Evolutionary conservation across 805 yeast genomes (phyloP).

Genomic region (Kockiozyma suomiensis): DNA sequence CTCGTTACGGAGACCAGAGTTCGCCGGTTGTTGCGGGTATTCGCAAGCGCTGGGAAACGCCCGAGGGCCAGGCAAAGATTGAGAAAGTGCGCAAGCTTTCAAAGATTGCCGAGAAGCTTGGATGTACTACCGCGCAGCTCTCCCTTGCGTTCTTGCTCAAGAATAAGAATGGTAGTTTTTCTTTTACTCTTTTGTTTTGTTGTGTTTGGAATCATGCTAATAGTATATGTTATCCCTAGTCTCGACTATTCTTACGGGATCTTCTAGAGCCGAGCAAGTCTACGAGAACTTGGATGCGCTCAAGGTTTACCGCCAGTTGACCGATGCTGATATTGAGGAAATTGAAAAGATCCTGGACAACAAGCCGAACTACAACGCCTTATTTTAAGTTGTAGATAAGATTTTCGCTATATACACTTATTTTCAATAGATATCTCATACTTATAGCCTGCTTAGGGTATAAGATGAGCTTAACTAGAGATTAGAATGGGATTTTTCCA

Average conservation of each 20-base stretch:
- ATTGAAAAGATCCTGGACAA: conserved; percentile 40
- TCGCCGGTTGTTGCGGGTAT: conserved; percentile 14
- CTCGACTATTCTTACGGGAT: conserved; percentile 42
- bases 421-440: neutral
- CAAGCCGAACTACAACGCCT: conserved; percentile 35
- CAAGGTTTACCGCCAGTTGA: conserved; percentile 38
- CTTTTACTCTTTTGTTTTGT: no score
- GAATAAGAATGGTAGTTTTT: conserved; percentile 37
- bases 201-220: no score
- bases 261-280: conserved; percentile 40
- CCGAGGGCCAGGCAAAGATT: conserved; percentile 36
- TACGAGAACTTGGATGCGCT: conserved; percentile 40
- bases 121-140: conserved; percentile 39
- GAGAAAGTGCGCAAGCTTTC: conserved; percentile 36
- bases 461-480: no score
- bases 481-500: no score
- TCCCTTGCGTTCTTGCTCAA: conserved; percentile 42
- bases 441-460: no score
- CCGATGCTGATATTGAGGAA: conserved; percentile 37
- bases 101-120: conserved; percentile 38
- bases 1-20: conserved; percentile 31
- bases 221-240: no score
- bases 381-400: conserved; percentile 2
- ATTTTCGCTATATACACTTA: neutral
- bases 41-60: conserved; percentile 32